Percentiles rank a stretch among this genome's conserved stretches.
phyloP scores from a whole-genome alignment of 139 green algal genomes.

The Chlorella sp. region DNA sequence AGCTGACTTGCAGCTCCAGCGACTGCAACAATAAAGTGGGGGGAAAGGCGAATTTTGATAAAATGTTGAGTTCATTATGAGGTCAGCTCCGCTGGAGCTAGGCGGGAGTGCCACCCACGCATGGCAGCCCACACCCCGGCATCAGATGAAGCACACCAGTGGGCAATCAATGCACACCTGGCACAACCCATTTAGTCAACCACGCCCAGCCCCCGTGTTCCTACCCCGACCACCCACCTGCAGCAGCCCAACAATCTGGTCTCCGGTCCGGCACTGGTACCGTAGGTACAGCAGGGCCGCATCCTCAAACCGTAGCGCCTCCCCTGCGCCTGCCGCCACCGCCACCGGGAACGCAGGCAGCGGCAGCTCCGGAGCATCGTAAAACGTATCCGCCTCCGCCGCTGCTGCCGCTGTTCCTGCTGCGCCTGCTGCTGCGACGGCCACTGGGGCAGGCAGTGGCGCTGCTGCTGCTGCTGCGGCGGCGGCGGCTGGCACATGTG shows the following conservation, averaged over 20 bases:
- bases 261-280: slow-evolving; percentile 33
- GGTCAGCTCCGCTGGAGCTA: neutral
- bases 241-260: slow-evolving; percentile 28
- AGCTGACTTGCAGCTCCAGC: neutral
- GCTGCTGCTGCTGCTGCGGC: neutral
- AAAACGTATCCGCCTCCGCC: slow-evolving; percentile 9
- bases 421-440: neutral
- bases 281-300: slow-evolving; percentile 34
- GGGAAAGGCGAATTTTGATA: neutral
- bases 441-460: neutral
- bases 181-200: neutral
- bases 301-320: slow-evolving; percentile 25
- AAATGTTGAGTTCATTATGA: neutral
- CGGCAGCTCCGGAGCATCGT: slow-evolving; percentile 23
- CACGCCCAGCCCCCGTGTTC: neutral
- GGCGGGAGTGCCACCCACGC: too few relatives aligned
- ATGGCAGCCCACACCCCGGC: neutral
- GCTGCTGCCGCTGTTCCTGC: neutral
- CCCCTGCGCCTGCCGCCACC: neutral
- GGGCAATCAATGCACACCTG: neutral
- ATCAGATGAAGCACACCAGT: neutral
- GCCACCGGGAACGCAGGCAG: neutral
- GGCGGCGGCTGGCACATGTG: neutral
- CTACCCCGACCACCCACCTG: neutral
- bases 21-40: neutral